Conservation (phyloP, 768 basidiomycete genomes). For the Atractiella rhizophila region DNA sequence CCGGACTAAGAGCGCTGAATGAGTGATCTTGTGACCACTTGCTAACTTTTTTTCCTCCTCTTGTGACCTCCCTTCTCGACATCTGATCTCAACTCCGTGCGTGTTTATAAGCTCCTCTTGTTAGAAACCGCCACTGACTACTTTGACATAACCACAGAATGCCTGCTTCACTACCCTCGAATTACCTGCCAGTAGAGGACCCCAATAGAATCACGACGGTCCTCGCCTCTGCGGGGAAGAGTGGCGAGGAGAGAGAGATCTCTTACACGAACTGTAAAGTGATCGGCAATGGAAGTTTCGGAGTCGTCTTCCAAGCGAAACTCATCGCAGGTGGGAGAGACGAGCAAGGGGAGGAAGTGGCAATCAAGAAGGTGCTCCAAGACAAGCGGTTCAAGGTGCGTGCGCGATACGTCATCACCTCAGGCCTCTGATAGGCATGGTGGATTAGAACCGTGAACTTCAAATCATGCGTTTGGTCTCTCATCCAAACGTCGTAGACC, state of each 20-base stretch:
- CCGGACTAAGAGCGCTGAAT: no score
- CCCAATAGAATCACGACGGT: conserved; percentile 91
- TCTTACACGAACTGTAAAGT: conserved; percentile 95
- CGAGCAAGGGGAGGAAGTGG: conserved; percentile 56
- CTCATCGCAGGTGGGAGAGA: conserved; percentile 1
- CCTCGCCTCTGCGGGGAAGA: conserved; percentile 79
- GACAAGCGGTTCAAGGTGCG: conserved; percentile 99
- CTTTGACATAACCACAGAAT: no score
- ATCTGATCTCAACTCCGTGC: no score
- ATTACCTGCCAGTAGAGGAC: conserved; percentile 68
- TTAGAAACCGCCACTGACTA: no score
- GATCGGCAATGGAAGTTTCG: conserved; percentile 95
- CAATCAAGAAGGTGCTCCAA: conserved; percentile 99
- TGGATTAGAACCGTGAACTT: conserved; percentile 72
- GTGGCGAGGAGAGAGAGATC: conserved; percentile 61
- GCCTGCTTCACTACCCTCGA: no score
- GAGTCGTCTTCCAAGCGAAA: conserved; percentile 50
- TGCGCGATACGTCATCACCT: conserved; percentile 3
- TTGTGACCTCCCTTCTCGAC: no score
- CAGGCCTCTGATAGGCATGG: background rate
- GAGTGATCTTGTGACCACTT: no score
- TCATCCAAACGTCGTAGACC: conserved; percentile 77
- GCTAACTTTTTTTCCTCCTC: no score
- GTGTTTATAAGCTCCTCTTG: no score
- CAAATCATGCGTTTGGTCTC: conserved; percentile 94